Evolutionary conservation across 2,329 filamentous ascomycete genomes (phyloP), one percentile per base, ranked within the genome.

Genomic region (Epicoccum sorghinum): DNA sequence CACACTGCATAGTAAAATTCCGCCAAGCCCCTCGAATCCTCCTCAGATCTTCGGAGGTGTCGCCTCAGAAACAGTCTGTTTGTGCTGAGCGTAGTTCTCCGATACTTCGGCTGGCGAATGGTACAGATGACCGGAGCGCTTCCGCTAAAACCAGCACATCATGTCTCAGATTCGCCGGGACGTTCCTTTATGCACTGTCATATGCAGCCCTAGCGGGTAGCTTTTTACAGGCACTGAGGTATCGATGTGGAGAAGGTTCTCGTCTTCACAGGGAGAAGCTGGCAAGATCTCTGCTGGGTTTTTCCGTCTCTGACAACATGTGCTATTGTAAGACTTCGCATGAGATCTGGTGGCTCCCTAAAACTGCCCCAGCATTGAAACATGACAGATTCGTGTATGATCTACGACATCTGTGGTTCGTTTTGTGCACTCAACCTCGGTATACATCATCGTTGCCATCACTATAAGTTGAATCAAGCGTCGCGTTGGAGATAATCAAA

Each of bases 261-360:
- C 42, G 10, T 38, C 22, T 22, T 10, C 24, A 52, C 58, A 61
- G 54, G 55, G 53, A 50, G 45, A 12, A 18, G 43, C 44, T 32
- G 10, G 44, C 14, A 9, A 37, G 23, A 53, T 18, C 12, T 25
- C 13, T 30, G 29, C 23, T 45, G 18, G 43, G 25, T 45, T 49
- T 32, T 33, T 45, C 32, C 10, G 23, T 32, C 29, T 39, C 44
- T 51, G 46, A 47, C 53, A 33, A 22, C 18, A 38, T 38, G 25
- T 44, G 37, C 23, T 57, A 59, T 48, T 58, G 42, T 51, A 30
- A 32, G 46, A 46, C 35, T 18, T 23, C 14, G 60, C 63, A 65
- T 66, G 54, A 63, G 38, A 52, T 59, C 50, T 55, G 51, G 57
- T 53, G 38, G 52, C 18, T 33, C 39, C 41, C 39, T 45, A 38